phyloP scores from a whole-genome alignment of 495 filamentous ascomycete species.

The Hypoxylon fragiforme region DNA sequence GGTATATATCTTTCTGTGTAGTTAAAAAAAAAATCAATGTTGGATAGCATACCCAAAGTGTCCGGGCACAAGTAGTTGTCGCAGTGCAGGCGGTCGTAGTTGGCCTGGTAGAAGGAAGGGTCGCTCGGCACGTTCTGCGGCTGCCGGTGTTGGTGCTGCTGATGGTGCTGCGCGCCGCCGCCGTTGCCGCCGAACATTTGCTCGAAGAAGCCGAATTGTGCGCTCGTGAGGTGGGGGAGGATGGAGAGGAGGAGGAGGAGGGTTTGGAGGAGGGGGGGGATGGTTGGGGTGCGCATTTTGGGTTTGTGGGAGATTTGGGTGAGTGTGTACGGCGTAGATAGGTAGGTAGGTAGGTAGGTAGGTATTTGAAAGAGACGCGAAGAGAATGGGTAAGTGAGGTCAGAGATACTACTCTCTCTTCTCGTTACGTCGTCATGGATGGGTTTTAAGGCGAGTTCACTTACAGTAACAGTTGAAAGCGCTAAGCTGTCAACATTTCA shows the following conservation, averaged over 20 bases:
- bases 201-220: conserved; percentile 89
- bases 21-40: too few species aligned
- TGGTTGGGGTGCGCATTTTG: conserved; percentile 36
- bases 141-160: conserved; percentile 64
- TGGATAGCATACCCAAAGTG: conserved; percentile 78
- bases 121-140: conserved; percentile 79
- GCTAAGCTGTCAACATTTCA: conserved; percentile 38
- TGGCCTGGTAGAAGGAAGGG: conserved; percentile 71
- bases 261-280: conserved; percentile 6
- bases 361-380: not conserved
- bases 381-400: too few species aligned
- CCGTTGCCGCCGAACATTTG: conserved; percentile 66
- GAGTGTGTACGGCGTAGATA: not conserved
- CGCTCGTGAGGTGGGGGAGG: conserved; percentile 40
- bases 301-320: not conserved
- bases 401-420: too few species aligned
- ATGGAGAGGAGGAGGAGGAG: conserved; percentile 39
- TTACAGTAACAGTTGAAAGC: conserved; percentile 10
- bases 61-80: conserved; percentile 89
- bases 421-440: too few species aligned
- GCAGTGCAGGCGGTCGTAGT: conserved; percentile 72
- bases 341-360: not conserved
- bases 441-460: not conserved
- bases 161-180: too few species aligned
- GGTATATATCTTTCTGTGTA: too few species aligned